Conservation (phyloP, 2,329 filamentous ascomycete species). For the Apiospora rasikravindrae region DNA sequence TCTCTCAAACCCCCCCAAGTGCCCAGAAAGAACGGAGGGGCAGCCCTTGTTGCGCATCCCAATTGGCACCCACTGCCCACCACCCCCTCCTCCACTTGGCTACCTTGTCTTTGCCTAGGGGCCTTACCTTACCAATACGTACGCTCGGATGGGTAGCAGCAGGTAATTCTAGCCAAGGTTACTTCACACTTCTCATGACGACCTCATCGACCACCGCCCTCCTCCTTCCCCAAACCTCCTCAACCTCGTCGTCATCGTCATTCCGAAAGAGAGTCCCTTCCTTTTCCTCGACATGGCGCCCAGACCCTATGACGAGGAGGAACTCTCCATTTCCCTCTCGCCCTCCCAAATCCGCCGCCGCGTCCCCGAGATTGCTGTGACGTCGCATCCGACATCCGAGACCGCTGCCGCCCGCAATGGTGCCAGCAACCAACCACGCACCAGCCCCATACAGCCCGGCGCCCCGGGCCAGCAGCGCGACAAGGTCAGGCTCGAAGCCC, state of each 20-base stretch:
- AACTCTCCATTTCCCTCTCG: constrained; percentile 78
- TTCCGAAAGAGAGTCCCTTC: constrained; percentile 19
- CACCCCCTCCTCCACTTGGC: constrained; percentile 5
- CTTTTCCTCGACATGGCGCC: constrained; percentile 50
- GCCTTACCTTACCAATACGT: background rate
- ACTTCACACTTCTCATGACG: constrained; percentile 27
- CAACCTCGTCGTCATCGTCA: constrained; percentile 27
- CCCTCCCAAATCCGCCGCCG: constrained; percentile 66
- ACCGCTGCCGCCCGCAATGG: constrained; percentile 36
- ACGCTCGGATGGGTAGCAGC: background rate
- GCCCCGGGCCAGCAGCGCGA: constrained; percentile 44
- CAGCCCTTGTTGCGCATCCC: constrained; percentile 11
- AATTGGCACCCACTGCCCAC: constrained; percentile 14
- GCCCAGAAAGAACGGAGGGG: constrained; percentile 6
- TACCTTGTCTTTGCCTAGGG: constrained; percentile 3
- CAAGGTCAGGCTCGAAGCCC: constrained; percentile 72
- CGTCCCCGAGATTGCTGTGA: constrained; percentile 45
- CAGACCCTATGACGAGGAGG: constrained; percentile 75
- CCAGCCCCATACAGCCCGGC: constrained; percentile 26
- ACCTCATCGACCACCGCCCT: constrained; percentile 21
- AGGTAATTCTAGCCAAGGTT: background rate
- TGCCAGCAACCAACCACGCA: constrained; percentile 20
- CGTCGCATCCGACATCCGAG: constrained; percentile 34
- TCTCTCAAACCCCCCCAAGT: background rate
- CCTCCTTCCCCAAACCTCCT: constrained; percentile 15